Base-by-base conservation (phyloP, 2,329 filamentous ascomycete species). In the Diaporthe caulivora region DNA sequence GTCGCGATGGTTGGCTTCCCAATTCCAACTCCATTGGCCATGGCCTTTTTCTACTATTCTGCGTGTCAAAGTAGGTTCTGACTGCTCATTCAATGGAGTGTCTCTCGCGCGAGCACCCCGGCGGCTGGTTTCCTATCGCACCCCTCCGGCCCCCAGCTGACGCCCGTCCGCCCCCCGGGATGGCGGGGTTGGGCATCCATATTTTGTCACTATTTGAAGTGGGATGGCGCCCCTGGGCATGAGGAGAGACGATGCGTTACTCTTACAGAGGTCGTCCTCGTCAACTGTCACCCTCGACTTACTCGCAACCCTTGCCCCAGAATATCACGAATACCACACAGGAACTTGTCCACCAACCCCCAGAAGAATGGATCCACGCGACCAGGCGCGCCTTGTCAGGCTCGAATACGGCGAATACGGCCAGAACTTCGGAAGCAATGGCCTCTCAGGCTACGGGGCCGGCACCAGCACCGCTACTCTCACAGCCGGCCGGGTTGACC, bases 121-220 rank as follows among this genome's bases (percentile, higher is more conserved):
- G 37, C 37, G 57, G 9, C 37, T 62, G 2, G 24, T 51, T 13
- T 31, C 40, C 17, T 65, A 3, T 65, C n/a, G 62, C 62, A 53
- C 57, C 60, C 60, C 44, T 65, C 44, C 24, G 7, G 26, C 42
- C 44, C 31, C 26, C 26, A 51, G 11, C 47, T 51, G 29, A 37
- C 60, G 29, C 60, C n/a, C 26, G 40, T 26, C 18, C 31, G 15
- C 29, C n/a, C 21, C 29, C n/a, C 10, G 62, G 24, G 6, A 51
- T 24, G 44, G 44, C 44, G 44, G 29, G 31, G 29, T 65, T 65
- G 62, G 62, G 62, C 44, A 65, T 13, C 62, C 44, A 65, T 15
- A n/a, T 29, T 18, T 37, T 51, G 29, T 62, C 37, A 49, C 17
- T 65, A 65, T 65, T 51, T 65, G 58, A 47, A 65, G 62, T 51